Conservation (phyloP, 768 basidiomycete genomes). For the Amanita rubescens region DNA sequence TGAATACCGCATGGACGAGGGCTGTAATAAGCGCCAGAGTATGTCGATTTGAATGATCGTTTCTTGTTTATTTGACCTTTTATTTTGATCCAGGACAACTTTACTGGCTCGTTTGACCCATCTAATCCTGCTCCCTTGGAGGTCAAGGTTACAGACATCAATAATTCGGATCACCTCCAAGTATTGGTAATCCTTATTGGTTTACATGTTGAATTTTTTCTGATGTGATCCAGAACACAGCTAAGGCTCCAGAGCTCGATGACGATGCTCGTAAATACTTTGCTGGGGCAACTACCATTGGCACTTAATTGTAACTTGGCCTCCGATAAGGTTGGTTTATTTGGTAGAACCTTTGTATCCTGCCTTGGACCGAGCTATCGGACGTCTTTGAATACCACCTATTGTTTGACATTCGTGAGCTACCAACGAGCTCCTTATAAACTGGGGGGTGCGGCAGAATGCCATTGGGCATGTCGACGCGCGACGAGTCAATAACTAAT, state of each 20-base stretch:
- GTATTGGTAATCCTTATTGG: conserved; percentile 16
- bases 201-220: background rate
- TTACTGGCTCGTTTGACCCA: conserved; percentile 17
- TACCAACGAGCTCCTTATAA: too few species aligned
- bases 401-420: too few species aligned
- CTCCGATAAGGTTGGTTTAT: too few species aligned
- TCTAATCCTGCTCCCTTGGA: conserved; percentile 22
- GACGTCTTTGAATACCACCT: too few species aligned
- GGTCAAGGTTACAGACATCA: conserved; percentile 30
- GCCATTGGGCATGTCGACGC: too few species aligned
- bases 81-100: conserved; percentile 6
- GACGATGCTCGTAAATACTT: background rate
- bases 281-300: background rate
- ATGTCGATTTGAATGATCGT: background rate
- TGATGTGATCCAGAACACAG: background rate
- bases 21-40: conserved; percentile 34
- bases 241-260: background rate
- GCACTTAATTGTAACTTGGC: background rate
- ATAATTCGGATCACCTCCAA: conserved; percentile 27
- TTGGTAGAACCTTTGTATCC: too few species aligned
- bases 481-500: too few species aligned
- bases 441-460: too few species aligned
- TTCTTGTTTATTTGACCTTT: background rate
- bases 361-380: too few species aligned
- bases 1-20: conserved; percentile 74